Conservation (phyloP, 2,329 filamentous ascomycete species). For the Penicillium psychrosexuale region DNA sequence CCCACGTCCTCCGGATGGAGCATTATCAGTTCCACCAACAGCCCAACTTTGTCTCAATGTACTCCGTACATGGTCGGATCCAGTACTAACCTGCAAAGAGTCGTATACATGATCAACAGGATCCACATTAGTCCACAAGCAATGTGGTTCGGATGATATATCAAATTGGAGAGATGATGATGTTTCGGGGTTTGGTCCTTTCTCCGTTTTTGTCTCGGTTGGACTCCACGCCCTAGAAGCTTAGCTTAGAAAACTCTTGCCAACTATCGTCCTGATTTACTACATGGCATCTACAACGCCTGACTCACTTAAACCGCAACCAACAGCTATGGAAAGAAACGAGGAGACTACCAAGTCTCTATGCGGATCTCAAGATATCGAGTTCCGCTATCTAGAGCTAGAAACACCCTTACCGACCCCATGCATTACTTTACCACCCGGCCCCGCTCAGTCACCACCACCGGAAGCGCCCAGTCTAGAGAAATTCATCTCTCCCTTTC, state of each 20-base stretch:
- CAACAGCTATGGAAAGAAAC: slow-evolving; percentile 13
- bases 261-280: neutral
- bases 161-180: neutral
- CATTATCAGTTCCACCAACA: neutral
- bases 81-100: neutral
- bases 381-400: slow-evolving; percentile 61
- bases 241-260: neutral
- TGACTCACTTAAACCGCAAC: slow-evolving; percentile 1
- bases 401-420: slow-evolving; percentile 56
- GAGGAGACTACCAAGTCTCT: slow-evolving; percentile 15
- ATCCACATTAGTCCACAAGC: neutral
- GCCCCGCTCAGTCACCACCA: slow-evolving; percentile 34
- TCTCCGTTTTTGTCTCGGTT: neutral
- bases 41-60: no score
- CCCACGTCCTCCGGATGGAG: neutral
- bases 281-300: neutral
- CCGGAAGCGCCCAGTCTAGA: slow-evolving; percentile 64
- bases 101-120: neutral
- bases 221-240: neutral
- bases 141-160: neutral
- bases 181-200: neutral
- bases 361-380: slow-evolving; percentile 38
- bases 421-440: slow-evolving; percentile 31
- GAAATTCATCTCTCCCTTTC: slow-evolving; percentile 66
- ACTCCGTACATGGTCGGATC: no score